Conservation (phyloP, 768 basidiomycete genomes). For the Suillus luteus region DNA sequence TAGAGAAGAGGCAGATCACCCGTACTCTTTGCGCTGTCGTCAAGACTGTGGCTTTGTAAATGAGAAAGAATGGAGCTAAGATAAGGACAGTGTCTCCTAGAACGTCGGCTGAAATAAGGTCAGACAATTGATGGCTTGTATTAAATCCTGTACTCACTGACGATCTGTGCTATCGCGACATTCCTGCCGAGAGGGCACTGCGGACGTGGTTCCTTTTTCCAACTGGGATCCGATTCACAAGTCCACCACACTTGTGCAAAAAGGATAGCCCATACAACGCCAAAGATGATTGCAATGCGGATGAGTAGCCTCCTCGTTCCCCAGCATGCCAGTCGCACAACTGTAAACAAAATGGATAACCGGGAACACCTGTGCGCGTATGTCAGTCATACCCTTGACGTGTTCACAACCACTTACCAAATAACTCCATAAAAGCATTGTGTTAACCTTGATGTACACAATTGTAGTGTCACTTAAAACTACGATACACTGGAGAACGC, state of each 20-base stretch:
- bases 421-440: background rate
- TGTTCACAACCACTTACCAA: background rate
- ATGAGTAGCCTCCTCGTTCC: background rate
- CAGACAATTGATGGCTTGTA: background rate
- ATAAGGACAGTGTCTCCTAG: background rate
- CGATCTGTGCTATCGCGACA: slow-evolving; percentile 1
- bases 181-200: slow-evolving; percentile 2
- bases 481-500: background rate
- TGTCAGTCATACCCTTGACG: background rate
- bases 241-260: slow-evolving; percentile 6
- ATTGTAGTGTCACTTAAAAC: background rate
- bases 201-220: background rate
- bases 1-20: background rate
- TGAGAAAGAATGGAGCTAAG: background rate
- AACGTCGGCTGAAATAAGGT: slow-evolving; percentile 11
- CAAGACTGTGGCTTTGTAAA: background rate
- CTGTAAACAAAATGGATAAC: slow-evolving; percentile 1
- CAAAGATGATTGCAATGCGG: background rate
- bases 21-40: background rate
- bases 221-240: background rate
- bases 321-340: background rate
- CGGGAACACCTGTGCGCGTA: background rate
- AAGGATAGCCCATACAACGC: background rate
- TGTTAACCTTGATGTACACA: background rate
- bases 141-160: background rate